A percentile compares a stretch with the other conserved stretches of the same genome.
phyloP scores from a whole-genome alignment of 148 eudicot species.

The Hydrangea macrophylla region DNA sequence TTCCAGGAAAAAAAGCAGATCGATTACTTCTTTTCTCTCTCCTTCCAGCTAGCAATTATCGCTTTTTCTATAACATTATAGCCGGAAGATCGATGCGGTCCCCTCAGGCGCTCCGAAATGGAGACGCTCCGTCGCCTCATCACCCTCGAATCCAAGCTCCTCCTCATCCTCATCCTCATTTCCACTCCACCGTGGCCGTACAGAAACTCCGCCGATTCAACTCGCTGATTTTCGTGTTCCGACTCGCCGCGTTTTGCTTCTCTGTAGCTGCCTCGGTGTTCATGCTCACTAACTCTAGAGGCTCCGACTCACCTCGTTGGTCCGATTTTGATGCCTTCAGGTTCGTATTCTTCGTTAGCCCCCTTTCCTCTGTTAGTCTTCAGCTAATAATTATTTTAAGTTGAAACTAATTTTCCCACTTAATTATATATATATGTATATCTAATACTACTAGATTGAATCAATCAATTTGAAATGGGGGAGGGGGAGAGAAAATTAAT shows the following conservation, averaged over 20 bases:
- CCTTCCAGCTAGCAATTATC: not conserved
- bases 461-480: too few species aligned
- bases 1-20: not conserved
- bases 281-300: conserved; percentile 56
- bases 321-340: conserved; percentile 63
- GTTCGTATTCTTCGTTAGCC: conserved; percentile 6
- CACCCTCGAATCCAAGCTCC: conserved; percentile 28
- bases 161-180: conserved; percentile 43
- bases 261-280: conserved; percentile 61
- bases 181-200: conserved; percentile 68
- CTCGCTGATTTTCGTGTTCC: conserved; percentile 52
- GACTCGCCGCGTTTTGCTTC: conserved; percentile 56
- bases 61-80: not conserved
- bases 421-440: too few species aligned
- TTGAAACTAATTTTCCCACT: too few species aligned
- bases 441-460: too few species aligned
- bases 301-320: conserved; percentile 47
- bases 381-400: too few species aligned
- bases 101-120: conserved; percentile 42
- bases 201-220: conserved; percentile 73
- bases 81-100: conserved; percentile 36
- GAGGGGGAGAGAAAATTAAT: too few species aligned
- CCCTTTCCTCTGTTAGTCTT: too few species aligned
- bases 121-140: conserved; percentile 42
- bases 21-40: too few species aligned